Base-by-base conservation (phyloP, 2,329 filamentous ascomycete genomes). In the Diaporthe nobilis region DNA sequence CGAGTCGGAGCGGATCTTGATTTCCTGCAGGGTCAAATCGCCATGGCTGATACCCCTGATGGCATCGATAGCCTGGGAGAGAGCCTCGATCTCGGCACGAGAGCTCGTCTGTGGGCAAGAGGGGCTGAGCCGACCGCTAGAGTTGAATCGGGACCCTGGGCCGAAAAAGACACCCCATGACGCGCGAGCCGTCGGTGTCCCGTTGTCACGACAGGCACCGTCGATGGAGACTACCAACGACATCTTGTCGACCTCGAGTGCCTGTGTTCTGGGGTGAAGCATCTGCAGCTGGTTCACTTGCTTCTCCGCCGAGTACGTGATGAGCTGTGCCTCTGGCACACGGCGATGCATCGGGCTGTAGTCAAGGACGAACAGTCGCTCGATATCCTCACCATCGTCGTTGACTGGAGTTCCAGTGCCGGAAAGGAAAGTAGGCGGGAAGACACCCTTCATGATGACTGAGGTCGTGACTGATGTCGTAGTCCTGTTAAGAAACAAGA, bases 91-190 rank as follows among this genome's bases (percentile, higher is more conserved):
- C 74, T 80, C 76, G n/a, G 79, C 78, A 17, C 74, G 53, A 2
- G 60, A 47, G 53, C 42, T 76, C 20, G 77, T 80, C 72, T 78
- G 78, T 9, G 75, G 76, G 25, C 74, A 67, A 1, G 55, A n/a
- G 12, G 68, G 72, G 10, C 58, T 15, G 47, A 72, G 67, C 34
- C n/a, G 73, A 49, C 67, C 67, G 12, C 53, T 39, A 7, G 65
- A 58, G 68, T 82, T 82, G 72, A 79, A 70, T 25, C 61, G 67
- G 13, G 80, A 82, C 22, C 73, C 44, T 9, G 78, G 77, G 4
- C 81, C 81, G 65, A 80, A 80, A 55, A 78, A 82, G 25, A 80
- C 80, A 28, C 76, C 78, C 79, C 80, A 82, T 15, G 78, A 47
- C 0, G 77, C 80, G 9, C 72, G 76, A 7, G 80, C 80, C 1